Conservation (phyloP, 2,329 filamentous ascomycete species). For the Aureobasidium pullulans region DNA sequence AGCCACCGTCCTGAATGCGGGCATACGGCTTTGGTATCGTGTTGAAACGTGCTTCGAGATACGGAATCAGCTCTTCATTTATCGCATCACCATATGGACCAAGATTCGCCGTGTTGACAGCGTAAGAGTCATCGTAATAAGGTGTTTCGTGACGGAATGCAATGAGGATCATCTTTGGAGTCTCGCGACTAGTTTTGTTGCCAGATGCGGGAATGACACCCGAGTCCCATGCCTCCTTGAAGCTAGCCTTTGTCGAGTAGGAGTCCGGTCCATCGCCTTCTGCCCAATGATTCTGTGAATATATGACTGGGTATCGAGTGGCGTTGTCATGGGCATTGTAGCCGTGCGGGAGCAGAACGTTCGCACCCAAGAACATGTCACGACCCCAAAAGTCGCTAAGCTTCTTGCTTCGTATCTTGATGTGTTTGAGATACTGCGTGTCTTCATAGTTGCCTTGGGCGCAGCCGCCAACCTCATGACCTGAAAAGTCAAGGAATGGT, state of each 20-base stretch:
- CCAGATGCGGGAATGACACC: background rate
- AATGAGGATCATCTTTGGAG: background rate
- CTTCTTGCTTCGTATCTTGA: background rate
- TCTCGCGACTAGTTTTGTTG: background rate
- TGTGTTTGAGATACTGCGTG: background rate
- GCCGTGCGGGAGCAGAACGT: background rate
- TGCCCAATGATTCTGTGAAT: background rate
- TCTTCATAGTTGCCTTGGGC: background rate
- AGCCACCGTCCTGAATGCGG: background rate
- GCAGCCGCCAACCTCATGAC: background rate
- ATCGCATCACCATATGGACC: background rate
- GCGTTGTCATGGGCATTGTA: background rate
- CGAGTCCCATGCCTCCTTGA: background rate
- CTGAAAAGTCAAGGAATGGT: background rate
- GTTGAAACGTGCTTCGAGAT: background rate
- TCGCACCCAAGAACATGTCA: background rate
- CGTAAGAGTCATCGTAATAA: background rate
- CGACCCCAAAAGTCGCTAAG: background rate
- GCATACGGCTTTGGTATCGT: background rate
- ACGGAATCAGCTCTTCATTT: background rate
- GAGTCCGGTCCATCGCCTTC: background rate
- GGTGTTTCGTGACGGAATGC: background rate
- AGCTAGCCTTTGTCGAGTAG: background rate
- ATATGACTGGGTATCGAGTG: background rate
- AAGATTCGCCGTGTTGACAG: background rate